These are phyloP conservation scores for Scutellaria galericulata DNA, from an alignment of 257 asterid species.

Conservation along the genomic window DNA sequence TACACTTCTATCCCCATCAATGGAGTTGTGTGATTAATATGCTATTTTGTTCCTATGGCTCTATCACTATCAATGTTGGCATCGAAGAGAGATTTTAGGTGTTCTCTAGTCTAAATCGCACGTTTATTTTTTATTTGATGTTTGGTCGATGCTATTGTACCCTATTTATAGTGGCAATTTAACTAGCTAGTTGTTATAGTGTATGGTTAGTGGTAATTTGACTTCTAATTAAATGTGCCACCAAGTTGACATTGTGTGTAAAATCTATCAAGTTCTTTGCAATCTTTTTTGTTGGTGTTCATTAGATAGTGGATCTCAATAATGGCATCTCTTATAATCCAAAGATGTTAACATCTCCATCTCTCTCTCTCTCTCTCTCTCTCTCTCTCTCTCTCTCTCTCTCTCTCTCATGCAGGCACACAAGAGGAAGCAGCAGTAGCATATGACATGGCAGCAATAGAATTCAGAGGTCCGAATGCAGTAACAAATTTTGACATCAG, in stretches of 20 bases:
- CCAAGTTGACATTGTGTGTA: conserved; percentile 16
- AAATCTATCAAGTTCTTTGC: conserved; percentile 4
- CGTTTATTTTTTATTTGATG: conserved; percentile 18
- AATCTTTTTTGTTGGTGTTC: not conserved
- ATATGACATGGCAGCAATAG: conserved; percentile 87
- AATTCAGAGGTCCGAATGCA: conserved; percentile 73
- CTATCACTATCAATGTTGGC: not conserved
- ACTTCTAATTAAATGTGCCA: not conserved
- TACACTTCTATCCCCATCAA: no score
- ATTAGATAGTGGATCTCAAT: conserved; percentile 13
- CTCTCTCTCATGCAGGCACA: conserved; percentile 46
- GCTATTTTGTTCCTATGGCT: not conserved
- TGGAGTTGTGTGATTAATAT: not conserved
- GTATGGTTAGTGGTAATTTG: not conserved
- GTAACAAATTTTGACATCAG: conserved; percentile 88
- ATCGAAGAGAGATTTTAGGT: not conserved
- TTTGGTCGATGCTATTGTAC: not conserved
- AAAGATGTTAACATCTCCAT: not conserved
- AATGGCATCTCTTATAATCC: not conserved
- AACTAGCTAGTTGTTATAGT: not conserved
- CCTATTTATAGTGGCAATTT: conserved; percentile 15
- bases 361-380: not conserved
- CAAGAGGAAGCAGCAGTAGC: conserved; percentile 97
- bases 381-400: not conserved
- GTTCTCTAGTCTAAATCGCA: not conserved